Evolutionary conservation across 2,329 filamentous ascomycete genomes (phyloP).

Genomic region (Trichoderma sp.): DNA sequence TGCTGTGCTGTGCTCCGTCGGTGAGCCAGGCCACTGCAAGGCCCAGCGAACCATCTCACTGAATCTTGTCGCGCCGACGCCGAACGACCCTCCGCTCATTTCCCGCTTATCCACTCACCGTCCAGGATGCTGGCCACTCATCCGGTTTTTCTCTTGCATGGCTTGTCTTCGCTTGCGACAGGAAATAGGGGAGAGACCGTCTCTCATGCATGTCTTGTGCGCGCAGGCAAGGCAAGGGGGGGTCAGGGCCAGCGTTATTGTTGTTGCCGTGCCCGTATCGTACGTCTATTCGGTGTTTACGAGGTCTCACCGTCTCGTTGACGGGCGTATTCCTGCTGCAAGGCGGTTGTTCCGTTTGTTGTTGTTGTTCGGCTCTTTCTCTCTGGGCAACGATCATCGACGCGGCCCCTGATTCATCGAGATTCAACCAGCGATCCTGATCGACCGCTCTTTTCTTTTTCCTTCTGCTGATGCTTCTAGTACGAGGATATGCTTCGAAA

Average conservation of each 20-base stretch:
- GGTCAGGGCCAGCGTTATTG: not conserved
- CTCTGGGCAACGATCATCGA: slow-evolving; percentile 5
- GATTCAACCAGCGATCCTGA: slow-evolving; percentile 14
- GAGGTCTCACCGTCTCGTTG: slow-evolving; percentile 5
- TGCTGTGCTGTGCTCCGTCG: slow-evolving; percentile 6
- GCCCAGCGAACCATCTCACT: not conserved
- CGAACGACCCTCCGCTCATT: slow-evolving; percentile 21
- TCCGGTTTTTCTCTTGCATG: slow-evolving; percentile 3
- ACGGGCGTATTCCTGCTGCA: not conserved
- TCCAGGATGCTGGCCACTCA: slow-evolving; percentile 6
- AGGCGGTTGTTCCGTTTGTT: slow-evolving; percentile 6
- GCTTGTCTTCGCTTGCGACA: slow-evolving; percentile 1
- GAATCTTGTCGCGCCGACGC: slow-evolving; percentile 3
- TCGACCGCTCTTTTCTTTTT: slow-evolving; percentile 4
- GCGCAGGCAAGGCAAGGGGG: slow-evolving; percentile 3
- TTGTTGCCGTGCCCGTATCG: not conserved
- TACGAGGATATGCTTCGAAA: not conserved
- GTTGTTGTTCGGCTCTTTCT: not conserved
- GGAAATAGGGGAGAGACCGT: slow-evolving; percentile 11
- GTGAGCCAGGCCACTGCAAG: not conserved
- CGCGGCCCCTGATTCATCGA: slow-evolving; percentile 15
- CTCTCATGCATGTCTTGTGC: slow-evolving; percentile 12
- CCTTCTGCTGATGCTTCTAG: not conserved
- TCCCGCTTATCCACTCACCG: slow-evolving; percentile 21
- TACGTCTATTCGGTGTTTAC: not conserved